These are phyloP conservation scores for Conticribra guillardii DNA, from an alignment of 108 stramenopile species.

Conservation along the genomic window DNA sequence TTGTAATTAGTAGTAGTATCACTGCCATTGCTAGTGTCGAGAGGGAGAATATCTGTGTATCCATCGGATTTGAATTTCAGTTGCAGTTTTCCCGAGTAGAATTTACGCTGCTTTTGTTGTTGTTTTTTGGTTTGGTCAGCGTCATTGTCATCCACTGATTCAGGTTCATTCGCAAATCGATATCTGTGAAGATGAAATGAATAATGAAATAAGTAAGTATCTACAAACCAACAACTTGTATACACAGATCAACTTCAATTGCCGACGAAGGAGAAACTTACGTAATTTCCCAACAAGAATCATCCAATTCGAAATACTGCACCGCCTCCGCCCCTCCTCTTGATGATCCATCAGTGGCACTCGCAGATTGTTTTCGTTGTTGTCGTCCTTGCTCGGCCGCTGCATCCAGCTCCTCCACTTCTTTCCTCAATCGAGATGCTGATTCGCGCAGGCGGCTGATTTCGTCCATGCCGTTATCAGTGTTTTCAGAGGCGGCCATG, in stretches of 20 bases:
- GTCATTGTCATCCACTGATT: constrained; percentile 26
- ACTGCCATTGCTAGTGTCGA: background rate
- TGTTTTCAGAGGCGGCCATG: background rate
- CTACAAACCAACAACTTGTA: too few relatives aligned
- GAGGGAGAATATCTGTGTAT: constrained; percentile 45
- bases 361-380: background rate
- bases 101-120: constrained; percentile 17
- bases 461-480: background rate
- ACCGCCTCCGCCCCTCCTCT: background rate
- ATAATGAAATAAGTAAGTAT: background rate
- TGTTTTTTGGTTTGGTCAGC: constrained; percentile 1
- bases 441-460: background rate
- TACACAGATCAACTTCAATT: too few relatives aligned
- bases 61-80: constrained; percentile 56
- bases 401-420: background rate
- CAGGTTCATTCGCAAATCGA: constrained; percentile 62
- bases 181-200: constrained; percentile 33
- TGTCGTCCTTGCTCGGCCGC: background rate
- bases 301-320: constrained; percentile 14
- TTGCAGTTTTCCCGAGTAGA: constrained; percentile 61
- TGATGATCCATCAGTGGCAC: background rate
- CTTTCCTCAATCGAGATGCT: background rate
- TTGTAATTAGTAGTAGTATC: background rate
- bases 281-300: constrained; percentile 44
- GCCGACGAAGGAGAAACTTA: constrained; percentile 17